Conservation (phyloP, 169 alveolate species). For the Babesia ovata region DNA sequence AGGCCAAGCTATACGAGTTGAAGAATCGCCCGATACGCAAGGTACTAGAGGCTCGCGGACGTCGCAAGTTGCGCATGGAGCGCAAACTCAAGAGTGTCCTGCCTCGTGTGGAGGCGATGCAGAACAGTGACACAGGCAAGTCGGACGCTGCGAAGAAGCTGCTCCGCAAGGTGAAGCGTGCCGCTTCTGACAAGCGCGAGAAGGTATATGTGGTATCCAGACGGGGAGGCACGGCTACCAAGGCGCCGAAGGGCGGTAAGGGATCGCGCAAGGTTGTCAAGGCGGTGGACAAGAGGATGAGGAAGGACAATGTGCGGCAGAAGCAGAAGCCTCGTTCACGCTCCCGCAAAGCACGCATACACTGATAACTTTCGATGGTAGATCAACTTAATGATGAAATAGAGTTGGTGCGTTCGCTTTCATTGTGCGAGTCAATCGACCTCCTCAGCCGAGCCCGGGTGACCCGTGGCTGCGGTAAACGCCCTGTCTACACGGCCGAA, state of each 20-base stretch:
- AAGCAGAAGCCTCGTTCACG: conserved; percentile 73
- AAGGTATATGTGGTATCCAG: conserved; percentile 86
- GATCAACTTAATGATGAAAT: conserved; percentile 20
- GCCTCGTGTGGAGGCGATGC: conserved; percentile 76
- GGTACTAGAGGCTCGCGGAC: conserved; percentile 93
- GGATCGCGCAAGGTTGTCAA: conserved; percentile 82
- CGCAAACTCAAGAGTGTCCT: conserved; percentile 89
- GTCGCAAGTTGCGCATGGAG: conserved; percentile 91
- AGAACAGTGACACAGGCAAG: conserved; percentile 42
- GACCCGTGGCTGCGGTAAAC: not conserved
- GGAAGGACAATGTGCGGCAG: conserved; percentile 91
- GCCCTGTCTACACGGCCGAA: not conserved
- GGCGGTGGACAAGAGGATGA: conserved; percentile 94
- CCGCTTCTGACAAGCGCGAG: conserved; percentile 55
- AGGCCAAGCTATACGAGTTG: conserved; percentile 90
- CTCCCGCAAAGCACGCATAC: conserved; percentile 53
- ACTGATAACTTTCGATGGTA: conserved; percentile 11
- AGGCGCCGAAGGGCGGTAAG: conserved; percentile 78
- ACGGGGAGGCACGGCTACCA: conserved; percentile 76
- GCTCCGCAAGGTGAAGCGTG: conserved; percentile 45
- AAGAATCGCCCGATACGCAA: conserved; percentile 95
- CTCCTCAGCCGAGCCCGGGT: conserved; percentile 3
- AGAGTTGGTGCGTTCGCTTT: conserved; percentile 29
- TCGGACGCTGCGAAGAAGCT: conserved; percentile 48
- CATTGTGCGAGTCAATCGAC: conserved; percentile 41